phyloP scores from a whole-genome alignment of 192 early-diverging fungal genomes.

The Linnemannia exigua region DNA sequence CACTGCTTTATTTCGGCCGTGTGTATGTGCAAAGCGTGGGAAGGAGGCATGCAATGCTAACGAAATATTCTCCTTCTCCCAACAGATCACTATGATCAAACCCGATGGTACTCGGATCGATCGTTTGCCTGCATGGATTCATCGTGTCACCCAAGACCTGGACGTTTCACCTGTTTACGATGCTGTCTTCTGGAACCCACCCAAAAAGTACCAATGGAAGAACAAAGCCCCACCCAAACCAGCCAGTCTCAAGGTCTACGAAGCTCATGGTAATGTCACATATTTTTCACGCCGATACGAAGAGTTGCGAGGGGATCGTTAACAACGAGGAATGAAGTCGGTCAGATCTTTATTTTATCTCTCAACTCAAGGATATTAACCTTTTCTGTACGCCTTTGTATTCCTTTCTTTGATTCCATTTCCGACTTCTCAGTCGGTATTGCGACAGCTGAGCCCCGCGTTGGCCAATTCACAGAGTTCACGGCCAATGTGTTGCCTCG shows the following conservation, averaged over 20 bases:
- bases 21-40: background rate
- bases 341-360: background rate
- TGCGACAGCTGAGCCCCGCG: conserved; percentile 82
- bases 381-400: background rate
- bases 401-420: background rate
- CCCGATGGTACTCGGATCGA: conserved; percentile 85
- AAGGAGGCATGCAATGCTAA: background rate
- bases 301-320: background rate
- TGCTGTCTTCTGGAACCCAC: conserved; percentile 95
- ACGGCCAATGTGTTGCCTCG: conserved; percentile 85
- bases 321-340: background rate
- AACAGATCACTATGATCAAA: conserved; percentile 81
- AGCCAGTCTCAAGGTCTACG: conserved; percentile 83
- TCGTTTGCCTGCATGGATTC: conserved; percentile 92
- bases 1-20: background rate
- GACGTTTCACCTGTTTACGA: conserved; percentile 88
- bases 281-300: background rate
- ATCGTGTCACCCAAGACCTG: conserved; percentile 89
- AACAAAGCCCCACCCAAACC: conserved; percentile 81
- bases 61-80: background rate
- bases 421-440: conserved; percentile 81
- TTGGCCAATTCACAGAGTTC: conserved; percentile 91
- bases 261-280: conserved; percentile 62
- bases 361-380: background rate
- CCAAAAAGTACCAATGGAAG: conserved; percentile 81